Evolutionary conservation across 2,329 filamentous ascomycete species (phyloP), one percentile per base, ranked within the genome.

Genomic region (Grosmannia clavigera): DNA sequence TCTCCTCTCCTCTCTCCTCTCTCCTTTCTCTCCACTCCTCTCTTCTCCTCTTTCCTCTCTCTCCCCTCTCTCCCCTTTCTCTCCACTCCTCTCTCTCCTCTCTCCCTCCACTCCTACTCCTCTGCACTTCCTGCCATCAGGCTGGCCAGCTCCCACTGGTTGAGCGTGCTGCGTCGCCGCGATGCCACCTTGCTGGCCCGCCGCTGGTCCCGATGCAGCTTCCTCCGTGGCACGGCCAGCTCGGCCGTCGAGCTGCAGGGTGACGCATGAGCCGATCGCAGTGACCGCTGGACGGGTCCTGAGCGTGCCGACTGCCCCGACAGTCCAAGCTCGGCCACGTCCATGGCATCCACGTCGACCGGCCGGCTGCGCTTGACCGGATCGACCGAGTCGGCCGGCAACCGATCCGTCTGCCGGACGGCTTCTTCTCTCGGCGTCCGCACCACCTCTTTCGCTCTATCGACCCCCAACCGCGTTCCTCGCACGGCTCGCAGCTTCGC

Each of bases 121-220:
- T n/a, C 48, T 27, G 33, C 66, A 27, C 64, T 64, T 6, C 78
- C 78, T 3, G 73, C 65, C 58, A 86, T 85, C 68, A 88, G 69
- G 53, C 79, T 82, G 72, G 88, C 81, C 68, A 92, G 72, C 71
- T 92, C 88, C 77, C 86, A 86, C 3, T 86, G 84, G 66, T 82
- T 90, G 38, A 92, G 74, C 25, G 88, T 92, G 67, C 86, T 90
- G 69, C 88, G 80, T 68, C 88, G 78, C 68, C 87, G 76, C 62
- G 80, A 85, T 3, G 82, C 77, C 10, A 70, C 75, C 74, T 75
- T 85, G 70, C 69, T 83, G 67, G 70, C 76, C 69, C 74, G 79
- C 70, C 72, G 75, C 67, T 76, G 55, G 12, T 60, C 60, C n/a
- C 81, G 54, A 19, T 43, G 14, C 48, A 78, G 74, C 68, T 81